Evolutionary conservation across 2,329 filamentous ascomycete species (phyloP), one percentile per base, ranked within the genome.

Genomic region (Diaporthe sp.): DNA sequence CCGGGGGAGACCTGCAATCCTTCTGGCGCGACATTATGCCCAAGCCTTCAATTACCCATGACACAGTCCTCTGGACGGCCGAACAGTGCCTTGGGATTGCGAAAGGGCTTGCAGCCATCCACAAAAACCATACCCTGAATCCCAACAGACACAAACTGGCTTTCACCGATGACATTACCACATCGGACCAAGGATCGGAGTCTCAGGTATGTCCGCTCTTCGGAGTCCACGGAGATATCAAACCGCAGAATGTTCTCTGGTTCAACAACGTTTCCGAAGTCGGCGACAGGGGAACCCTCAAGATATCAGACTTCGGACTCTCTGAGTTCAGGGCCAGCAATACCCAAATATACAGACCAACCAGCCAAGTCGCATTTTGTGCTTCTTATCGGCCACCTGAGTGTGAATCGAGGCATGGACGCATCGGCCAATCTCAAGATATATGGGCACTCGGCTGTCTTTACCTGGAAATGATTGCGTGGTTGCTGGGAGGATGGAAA

Each of bases 1-100:
- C 78, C 3, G 40, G 74, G 4, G 67, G 30, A 42, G 74, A 77
- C 52, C 68, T 79, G 4, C 58, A 38, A 13, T 22, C 35, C 5
- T 77, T 73, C 50, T 77, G 67, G 67, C 10, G 38, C 2, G 25
- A 57, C 2, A 33, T 22, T 1, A 47, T 57, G 10, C 67, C 67
- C 6, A 22, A 33, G 3, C 67, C 67, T 4, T 28, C n/a, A 1
- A 45, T 57, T n/a, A 25, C 33, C 25, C 33, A 57, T 3, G 50
- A 45, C 25, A 57, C 67, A 10, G 35, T 70, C 10, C 12, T 30
- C 13, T 70, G 67, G 67, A 38, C 57, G 22, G 67, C 67, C 10
- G 25, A 70, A 19, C 67, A 70, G 45, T 70, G 67, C 35, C 22
- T 17, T 5, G 67, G 67, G 10, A 57, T 70, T 17, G 38, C 33